Conservation (phyloP, 2,329 filamentous ascomycete species). For the Botrytis elliptica region DNA sequence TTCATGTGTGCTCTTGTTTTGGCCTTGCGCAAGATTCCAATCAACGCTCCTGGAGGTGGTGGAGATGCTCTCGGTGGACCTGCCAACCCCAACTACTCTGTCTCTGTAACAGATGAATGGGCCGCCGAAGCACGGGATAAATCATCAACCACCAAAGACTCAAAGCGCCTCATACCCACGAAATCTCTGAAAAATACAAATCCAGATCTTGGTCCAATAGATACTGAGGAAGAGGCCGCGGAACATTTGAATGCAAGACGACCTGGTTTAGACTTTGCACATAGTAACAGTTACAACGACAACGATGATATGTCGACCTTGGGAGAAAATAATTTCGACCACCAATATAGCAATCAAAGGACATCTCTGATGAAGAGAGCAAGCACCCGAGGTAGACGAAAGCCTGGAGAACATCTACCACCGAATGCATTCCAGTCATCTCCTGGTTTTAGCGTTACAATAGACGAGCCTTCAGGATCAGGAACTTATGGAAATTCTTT, state of each 20-base stretch:
- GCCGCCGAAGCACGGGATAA: conserved; percentile 63
- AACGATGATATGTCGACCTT: conserved; percentile 19
- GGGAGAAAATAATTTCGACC: conserved; percentile 22
- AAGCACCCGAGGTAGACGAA: conserved; percentile 34
- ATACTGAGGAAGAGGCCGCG: conserved; percentile 43
- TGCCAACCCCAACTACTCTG: conserved; percentile 77
- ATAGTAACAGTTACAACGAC: conserved; percentile 39
- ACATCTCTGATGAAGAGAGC: conserved; percentile 35
- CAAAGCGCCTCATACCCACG: conserved; percentile 61
- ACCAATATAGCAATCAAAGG: conserved; percentile 32
- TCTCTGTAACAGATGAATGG: conserved; percentile 67
- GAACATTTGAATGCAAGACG: conserved; percentile 40
- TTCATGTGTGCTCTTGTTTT: conserved; percentile 93
- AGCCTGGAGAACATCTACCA: conserved; percentile 33
- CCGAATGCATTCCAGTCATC: not conserved
- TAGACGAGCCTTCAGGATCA: conserved; percentile 2
- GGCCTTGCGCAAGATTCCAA: conserved; percentile 82
- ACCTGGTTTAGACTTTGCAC: conserved; percentile 28
- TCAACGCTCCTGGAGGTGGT: conserved; percentile 76
- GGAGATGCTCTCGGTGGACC: conserved; percentile 60
- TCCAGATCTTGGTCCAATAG: conserved; percentile 29
- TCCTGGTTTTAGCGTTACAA: conserved; percentile 21
- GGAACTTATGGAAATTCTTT: conserved; percentile 9
- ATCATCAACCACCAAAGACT: conserved; percentile 60
- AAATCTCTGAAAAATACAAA: conserved; percentile 23